Conservation (phyloP, 2,329 filamentous ascomycete species). For the Colletotrichum agaves region DNA sequence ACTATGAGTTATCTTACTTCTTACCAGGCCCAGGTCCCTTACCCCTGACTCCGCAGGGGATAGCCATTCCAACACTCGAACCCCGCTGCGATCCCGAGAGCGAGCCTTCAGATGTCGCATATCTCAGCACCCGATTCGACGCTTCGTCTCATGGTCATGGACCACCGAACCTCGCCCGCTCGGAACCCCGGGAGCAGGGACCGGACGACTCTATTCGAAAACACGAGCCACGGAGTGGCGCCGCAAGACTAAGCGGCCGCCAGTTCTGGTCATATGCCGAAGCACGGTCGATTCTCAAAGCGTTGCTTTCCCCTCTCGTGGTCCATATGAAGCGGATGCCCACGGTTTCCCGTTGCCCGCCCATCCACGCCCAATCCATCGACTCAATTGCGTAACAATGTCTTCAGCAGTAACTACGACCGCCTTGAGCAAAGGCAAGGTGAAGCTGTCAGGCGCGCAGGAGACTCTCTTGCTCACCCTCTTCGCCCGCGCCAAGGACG, state of each 20-base stretch:
- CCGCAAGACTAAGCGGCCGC: background rate
- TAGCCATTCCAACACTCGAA: background rate
- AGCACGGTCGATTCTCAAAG: background rate
- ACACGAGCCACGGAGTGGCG: conserved; percentile 12
- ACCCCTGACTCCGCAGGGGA: background rate
- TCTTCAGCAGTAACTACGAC: conserved; percentile 3
- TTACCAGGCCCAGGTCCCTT: too few species aligned
- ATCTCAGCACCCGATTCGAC: background rate
- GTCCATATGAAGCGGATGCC: background rate
- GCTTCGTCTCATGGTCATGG: background rate
- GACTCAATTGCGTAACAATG: background rate
- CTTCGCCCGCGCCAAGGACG: conserved; percentile 32
- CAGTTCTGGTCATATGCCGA: background rate
- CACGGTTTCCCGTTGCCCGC: rapidly evolving
- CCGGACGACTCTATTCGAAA: background rate
- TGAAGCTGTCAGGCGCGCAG: conserved; percentile 32
- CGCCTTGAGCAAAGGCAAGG: conserved; percentile 22
- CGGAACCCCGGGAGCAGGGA: background rate
- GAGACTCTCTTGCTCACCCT: conserved; percentile 38
- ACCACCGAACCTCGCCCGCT: background rate
- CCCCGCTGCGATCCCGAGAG: conserved; percentile 6
- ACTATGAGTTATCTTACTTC: too few species aligned
- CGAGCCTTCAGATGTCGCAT: background rate
- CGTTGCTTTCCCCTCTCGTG: background rate
- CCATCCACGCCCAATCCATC: background rate